These are phyloP conservation scores for Moesziomyces antarcticus DNA, from an alignment of 1,284 basidiomycete species.

Conservation along the genomic window DNA sequence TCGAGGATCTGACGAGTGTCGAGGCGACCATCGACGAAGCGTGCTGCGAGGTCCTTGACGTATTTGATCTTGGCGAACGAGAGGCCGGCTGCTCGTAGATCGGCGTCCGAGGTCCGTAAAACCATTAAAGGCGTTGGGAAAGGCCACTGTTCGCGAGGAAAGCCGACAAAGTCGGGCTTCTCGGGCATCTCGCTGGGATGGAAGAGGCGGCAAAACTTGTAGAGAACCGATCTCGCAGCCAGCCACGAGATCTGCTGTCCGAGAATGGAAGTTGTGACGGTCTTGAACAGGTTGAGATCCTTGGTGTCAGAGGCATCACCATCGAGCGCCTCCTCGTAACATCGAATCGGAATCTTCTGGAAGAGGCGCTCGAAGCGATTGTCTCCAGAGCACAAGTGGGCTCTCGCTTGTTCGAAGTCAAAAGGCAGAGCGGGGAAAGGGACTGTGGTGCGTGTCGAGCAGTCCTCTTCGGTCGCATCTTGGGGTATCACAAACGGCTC, in stretches of 20 bases:
- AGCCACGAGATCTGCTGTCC: slow-evolving; percentile 92
- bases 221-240: slow-evolving; percentile 85
- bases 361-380: slow-evolving; percentile 79
- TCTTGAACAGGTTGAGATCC: slow-evolving; percentile 67
- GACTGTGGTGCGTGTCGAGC: slow-evolving; percentile 45
- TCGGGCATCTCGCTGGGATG: slow-evolving; percentile 50
- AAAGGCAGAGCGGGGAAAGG: slow-evolving; percentile 73
- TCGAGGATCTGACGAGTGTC: slow-evolving; percentile 57
- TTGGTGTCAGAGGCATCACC: slow-evolving; percentile 68
- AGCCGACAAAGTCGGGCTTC: slow-evolving; percentile 53
- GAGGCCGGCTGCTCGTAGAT: slow-evolving; percentile 59
- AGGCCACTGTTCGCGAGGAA: slow-evolving; percentile 58
- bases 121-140: slow-evolving; percentile 62
- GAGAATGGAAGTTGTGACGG: slow-evolving; percentile 76
- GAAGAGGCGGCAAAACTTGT: slow-evolving; percentile 76
- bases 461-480: slow-evolving; percentile 41
- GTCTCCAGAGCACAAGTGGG: slow-evolving; percentile 78
- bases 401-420: slow-evolving; percentile 78
- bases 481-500: slow-evolving; percentile 42
- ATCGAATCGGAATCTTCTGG: slow-evolving; percentile 75
- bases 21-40: slow-evolving; percentile 61
- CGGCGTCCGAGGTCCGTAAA: slow-evolving; percentile 48
- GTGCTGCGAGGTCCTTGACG: slow-evolving; percentile 58
- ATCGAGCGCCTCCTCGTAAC: slow-evolving; percentile 73
- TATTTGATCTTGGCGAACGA: slow-evolving; percentile 64